Evolutionary conservation across 179 eudicot species (phyloP), one percentile per base, ranked within the genome.

Genomic region (Silene vulgaris): DNA sequence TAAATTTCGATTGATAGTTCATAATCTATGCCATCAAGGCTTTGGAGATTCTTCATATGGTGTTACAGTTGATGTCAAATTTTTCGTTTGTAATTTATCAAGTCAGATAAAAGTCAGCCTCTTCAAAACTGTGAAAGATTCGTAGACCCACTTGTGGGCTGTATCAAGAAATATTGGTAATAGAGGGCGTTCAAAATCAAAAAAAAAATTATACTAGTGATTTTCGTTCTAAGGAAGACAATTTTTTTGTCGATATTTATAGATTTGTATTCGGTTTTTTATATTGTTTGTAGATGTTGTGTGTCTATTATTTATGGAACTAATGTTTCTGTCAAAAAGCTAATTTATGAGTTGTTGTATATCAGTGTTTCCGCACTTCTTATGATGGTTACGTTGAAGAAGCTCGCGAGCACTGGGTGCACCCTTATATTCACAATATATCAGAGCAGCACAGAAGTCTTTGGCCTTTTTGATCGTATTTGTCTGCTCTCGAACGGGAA

Each of bases 401-500:
- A 93, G 84, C 97, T 95, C 62, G 97, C 97, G 17, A 89, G 90
- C 80, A 88, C 93, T 1, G 97, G 97, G 12, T 95, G 97, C 92
- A 95, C 99, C 72, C 92, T 95, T 21, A 85, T 95, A 80, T 95
- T 95, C 81, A 90, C 97, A 67, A 86, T 95, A 72, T 75, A 89
- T 84, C 99, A 95, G 85, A 95, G 99, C 87, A 95, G 97, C 89
- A 95, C 99, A 16, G 99, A 95, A 86, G 99, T 95, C 43, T 95
- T 95, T 85, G 99, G 99, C 80, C 93, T 95, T 74, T 95, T 95
- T 81, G 99, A 95, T 78, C 83, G 97, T 29, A 95, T 95, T 77
- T 95, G 97, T 82, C 85, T 95, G 79, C 97, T 95, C 65, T 95
- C 99, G 37, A 95, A 93, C 80, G 97, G 97, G 80, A 95, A 93